Conservation (phyloP, 2,329 filamentous ascomycete species). For the Trichocomaceae sp. region DNA sequence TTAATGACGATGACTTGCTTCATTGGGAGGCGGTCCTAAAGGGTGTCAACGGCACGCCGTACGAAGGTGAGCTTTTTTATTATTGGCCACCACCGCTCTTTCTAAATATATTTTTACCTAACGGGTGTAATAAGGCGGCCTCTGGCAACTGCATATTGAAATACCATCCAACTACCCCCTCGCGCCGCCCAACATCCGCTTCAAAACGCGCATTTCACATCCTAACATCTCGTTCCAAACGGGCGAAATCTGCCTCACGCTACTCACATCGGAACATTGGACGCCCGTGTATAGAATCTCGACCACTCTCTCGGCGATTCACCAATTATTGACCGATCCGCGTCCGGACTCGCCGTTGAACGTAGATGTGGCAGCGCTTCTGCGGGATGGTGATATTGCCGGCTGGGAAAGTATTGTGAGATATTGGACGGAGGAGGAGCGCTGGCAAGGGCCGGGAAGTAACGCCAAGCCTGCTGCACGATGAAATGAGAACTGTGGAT, state of each 20-base stretch:
- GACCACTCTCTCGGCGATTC: constrained; percentile 41
- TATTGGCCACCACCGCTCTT: neutral
- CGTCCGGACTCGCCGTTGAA: constrained; percentile 44
- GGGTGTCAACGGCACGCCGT: constrained; percentile 53
- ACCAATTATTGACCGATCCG: constrained; percentile 42
- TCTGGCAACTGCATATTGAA: constrained; percentile 73
- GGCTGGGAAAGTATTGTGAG: constrained; percentile 43
- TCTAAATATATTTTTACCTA: neutral
- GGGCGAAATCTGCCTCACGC: constrained; percentile 90
- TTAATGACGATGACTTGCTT: constrained; percentile 52
- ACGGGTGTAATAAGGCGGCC: constrained; percentile 50
- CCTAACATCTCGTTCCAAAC: constrained; percentile 68
- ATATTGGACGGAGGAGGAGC: constrained; percentile 43
- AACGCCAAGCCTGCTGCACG: constrained; percentile 11
- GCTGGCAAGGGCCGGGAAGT: constrained; percentile 32
- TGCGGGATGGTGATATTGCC: constrained; percentile 39
- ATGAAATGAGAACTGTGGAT: neutral
- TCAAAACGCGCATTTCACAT: constrained; percentile 79
- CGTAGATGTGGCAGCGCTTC: constrained; percentile 42
- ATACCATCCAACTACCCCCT: constrained; percentile 76
- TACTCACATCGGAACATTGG: constrained; percentile 69
- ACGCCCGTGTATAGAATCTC: constrained; percentile 74
- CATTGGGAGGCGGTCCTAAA: constrained; percentile 56
- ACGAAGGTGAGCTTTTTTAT: constrained; percentile 45
- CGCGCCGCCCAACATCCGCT: constrained; percentile 67